Evolutionary conservation across 108 stramenopile genomes (phyloP).

Genomic region (Asterionellopsis glacialis): DNA sequence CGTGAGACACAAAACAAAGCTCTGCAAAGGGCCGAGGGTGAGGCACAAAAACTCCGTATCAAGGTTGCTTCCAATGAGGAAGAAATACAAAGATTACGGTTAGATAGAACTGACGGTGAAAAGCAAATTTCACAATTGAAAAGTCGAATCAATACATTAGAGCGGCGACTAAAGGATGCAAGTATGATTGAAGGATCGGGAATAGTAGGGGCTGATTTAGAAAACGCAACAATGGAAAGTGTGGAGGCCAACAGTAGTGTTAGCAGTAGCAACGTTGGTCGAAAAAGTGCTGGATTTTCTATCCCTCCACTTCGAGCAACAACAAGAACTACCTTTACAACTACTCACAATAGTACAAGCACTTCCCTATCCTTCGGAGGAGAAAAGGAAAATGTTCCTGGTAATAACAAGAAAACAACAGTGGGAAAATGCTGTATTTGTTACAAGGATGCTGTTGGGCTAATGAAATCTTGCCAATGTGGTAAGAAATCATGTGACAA

Average conservation of each 20-base stretch:
- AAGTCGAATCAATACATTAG: slow-evolving; percentile 27
- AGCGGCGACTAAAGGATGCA: slow-evolving; percentile 31
- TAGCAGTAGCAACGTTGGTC: too few relatives aligned
- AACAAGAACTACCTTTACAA: background rate
- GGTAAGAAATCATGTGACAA: slow-evolving; percentile 34
- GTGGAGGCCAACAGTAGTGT: too few relatives aligned
- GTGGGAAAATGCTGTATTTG: slow-evolving; percentile 29
- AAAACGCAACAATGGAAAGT: background rate
- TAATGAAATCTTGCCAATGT: slow-evolving; percentile 51
- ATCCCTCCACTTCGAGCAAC: background rate
- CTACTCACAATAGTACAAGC: background rate
- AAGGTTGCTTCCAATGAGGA: slow-evolving; percentile 45
- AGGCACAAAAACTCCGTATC: slow-evolving; percentile 47
- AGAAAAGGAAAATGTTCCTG: background rate
- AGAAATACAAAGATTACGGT: slow-evolving; percentile 30
- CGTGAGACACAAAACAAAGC: slow-evolving; percentile 36
- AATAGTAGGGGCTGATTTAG: background rate
- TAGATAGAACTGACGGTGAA: slow-evolving; percentile 36
- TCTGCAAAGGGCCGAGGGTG: slow-evolving; percentile 33
- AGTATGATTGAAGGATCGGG: background rate
- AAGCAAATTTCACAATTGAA: slow-evolving; percentile 42
- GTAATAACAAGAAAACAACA: background rate
- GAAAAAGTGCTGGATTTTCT: background rate
- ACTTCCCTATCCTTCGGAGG: background rate
- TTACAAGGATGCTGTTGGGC: slow-evolving; percentile 23